These are phyloP conservation scores for Pythium vanterpoolii DNA, from an alignment of 352 stramenopile species.

Conservation along the genomic window DNA sequence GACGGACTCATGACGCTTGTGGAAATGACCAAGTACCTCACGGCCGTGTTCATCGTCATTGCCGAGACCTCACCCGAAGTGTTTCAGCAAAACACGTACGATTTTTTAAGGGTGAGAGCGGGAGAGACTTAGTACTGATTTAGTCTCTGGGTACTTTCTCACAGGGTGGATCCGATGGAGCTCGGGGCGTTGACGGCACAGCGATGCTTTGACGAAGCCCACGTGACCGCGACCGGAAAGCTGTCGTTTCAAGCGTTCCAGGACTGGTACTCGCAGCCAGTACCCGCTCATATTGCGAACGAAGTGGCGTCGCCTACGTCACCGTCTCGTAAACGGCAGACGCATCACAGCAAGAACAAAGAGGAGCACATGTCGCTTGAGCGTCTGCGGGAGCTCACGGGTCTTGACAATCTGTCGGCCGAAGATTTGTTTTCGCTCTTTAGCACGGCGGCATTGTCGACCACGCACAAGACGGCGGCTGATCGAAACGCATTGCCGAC, in stretches of 20 bases:
- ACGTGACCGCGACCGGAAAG: conserved; percentile 56
- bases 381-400: conserved; percentile 50
- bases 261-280: conserved; percentile 74
- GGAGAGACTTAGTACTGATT: no score
- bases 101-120: neutral
- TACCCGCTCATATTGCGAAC: conserved; percentile 39
- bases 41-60: conserved; percentile 81
- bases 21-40: conserved; percentile 89
- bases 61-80: conserved; percentile 59
- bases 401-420: conserved; percentile 43
- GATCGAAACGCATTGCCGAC: no score
- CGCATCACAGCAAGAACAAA: conserved; percentile 2
- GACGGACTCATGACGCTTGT: conserved; percentile 80
- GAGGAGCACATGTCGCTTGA: conserved; percentile 25
- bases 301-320: neutral
- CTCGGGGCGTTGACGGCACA: conserved; percentile 62
- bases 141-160: neutral
- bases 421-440: conserved; percentile 65
- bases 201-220: conserved; percentile 75
- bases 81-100: conserved; percentile 68
- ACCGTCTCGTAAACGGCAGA: neutral
- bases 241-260: conserved; percentile 75
- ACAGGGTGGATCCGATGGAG: conserved; percentile 58
- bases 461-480: no score
- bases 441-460: conserved; percentile 25